These are phyloP conservation scores for Phytopythium vexans DNA, from an alignment of 352 stramenopile genomes.

Conservation along the genomic window DNA sequence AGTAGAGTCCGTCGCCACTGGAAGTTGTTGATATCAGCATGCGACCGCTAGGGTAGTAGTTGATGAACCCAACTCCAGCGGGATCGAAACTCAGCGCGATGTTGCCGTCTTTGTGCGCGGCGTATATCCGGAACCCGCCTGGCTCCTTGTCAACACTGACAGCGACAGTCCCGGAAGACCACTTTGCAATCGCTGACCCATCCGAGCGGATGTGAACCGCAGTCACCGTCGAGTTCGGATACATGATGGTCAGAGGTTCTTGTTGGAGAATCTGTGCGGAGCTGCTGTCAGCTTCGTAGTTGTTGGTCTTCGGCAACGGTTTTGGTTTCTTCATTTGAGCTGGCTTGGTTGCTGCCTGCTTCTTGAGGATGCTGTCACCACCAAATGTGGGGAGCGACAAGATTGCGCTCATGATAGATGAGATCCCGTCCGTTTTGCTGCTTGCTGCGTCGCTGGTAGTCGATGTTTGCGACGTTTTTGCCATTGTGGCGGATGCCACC, in stretches of 20 bases:
- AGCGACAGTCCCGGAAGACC: slow-evolving; percentile 57
- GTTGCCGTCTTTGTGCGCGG: slow-evolving; percentile 60
- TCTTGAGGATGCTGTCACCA: slow-evolving; percentile 32
- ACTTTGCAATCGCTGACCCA: slow-evolving; percentile 66
- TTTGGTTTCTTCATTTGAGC: slow-evolving; percentile 11
- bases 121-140: slow-evolving; percentile 64
- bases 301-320: slow-evolving; percentile 7
- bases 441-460: too few relatives aligned
- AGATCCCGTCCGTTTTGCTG: slow-evolving; percentile 9
- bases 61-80: slow-evolving; percentile 67
- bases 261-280: slow-evolving; percentile 28
- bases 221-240: slow-evolving; percentile 46
- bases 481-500: background rate
- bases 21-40: slow-evolving; percentile 75
- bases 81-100: slow-evolving; percentile 69
- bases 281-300: slow-evolving; percentile 2
- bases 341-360: slow-evolving; percentile 20
- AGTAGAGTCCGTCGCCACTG: slow-evolving; percentile 50
- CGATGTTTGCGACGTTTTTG: background rate
- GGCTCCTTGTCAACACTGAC: slow-evolving; percentile 65
- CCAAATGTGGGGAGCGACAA: slow-evolving; percentile 47
- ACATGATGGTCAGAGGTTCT: slow-evolving; percentile 26
- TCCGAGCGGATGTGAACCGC: slow-evolving; percentile 55
- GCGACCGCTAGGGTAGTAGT: slow-evolving; percentile 71
- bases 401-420: slow-evolving; percentile 48